phyloP scores from a whole-genome alignment of 2,329 filamentous ascomycete species.

The Exophiala sideris region DNA sequence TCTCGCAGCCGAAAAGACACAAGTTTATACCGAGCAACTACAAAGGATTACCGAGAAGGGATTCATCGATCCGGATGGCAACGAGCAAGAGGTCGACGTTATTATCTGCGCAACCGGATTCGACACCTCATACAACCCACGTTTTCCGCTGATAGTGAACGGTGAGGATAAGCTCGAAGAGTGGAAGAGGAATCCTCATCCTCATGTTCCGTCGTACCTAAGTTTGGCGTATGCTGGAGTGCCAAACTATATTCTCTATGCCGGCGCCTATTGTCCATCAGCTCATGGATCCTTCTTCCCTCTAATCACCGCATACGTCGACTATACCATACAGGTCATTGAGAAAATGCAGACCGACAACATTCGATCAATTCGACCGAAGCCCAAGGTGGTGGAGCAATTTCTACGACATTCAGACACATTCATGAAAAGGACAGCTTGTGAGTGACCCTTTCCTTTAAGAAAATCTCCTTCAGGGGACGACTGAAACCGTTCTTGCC shows the following conservation, averaged over 20 bases:
- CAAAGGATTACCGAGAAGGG: slow-evolving; percentile 19
- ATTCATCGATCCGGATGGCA: slow-evolving; percentile 19
- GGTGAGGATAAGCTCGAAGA: slow-evolving; percentile 15
- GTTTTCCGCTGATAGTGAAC: slow-evolving; percentile 18
- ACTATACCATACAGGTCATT: slow-evolving; percentile 28
- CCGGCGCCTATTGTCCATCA: slow-evolving; percentile 29
- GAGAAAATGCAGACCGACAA: slow-evolving; percentile 29
- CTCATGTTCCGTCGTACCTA: slow-evolving; percentile 25
- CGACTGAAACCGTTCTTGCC: too few relatives aligned
- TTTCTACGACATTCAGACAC: slow-evolving; percentile 41
- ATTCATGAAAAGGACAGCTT: slow-evolving; percentile 35
- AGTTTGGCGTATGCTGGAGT: slow-evolving; percentile 19
- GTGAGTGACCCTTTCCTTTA: neutral
- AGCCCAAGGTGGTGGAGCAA: slow-evolving; percentile 28
- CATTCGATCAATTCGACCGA: slow-evolving; percentile 19
- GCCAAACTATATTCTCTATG: slow-evolving; percentile 32
- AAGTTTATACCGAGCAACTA: slow-evolving; percentile 9
- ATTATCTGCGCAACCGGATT: slow-evolving; percentile 31
- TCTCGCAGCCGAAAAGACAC: slow-evolving; percentile 18
- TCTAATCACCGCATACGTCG: slow-evolving; percentile 26
- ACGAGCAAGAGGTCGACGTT: slow-evolving; percentile 29
- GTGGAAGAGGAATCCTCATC: slow-evolving; percentile 16
- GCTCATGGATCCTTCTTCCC: slow-evolving; percentile 32
- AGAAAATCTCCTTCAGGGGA: neutral
- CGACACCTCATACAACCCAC: slow-evolving; percentile 24